A percentile compares a stretch with the other conserved stretches of the same genome.
Evolutionary conservation across 2,329 filamentous ascomycete species (phyloP).

Genomic region (Colletotrichum higginsianum): DNA sequence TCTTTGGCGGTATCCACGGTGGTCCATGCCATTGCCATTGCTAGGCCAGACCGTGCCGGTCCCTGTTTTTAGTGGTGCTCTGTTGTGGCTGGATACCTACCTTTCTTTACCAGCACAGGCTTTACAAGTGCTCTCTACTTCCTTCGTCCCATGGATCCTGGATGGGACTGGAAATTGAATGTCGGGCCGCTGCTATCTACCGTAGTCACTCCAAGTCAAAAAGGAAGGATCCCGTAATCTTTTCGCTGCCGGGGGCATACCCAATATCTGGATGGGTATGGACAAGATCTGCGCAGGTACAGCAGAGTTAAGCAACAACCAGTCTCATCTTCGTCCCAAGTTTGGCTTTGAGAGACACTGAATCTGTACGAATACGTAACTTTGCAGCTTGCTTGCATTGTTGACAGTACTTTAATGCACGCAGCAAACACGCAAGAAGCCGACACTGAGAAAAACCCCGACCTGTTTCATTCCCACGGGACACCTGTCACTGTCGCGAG

Average conservation of each 20-base stretch:
- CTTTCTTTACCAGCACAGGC: background rate
- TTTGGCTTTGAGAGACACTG: background rate
- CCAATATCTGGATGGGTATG: background rate
- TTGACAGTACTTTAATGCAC: slow-evolving; percentile 36
- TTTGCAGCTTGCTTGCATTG: slow-evolving; percentile 37
- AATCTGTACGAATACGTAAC: slow-evolving; percentile 9
- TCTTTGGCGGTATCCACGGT: slow-evolving; percentile 10
- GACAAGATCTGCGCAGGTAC: slow-evolving; percentile 1
- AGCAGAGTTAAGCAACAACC: slow-evolving; percentile 14
- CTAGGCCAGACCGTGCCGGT: slow-evolving; percentile 12
- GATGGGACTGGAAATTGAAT: slow-evolving; percentile 38
- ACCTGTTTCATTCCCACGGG: slow-evolving; percentile 28
- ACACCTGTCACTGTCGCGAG: slow-evolving; percentile 31
- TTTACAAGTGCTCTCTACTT: background rate
- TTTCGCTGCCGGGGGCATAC: background rate
- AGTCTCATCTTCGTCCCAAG: slow-evolving; percentile 39
- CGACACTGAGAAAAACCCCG: background rate
- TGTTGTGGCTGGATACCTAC: too few relatives aligned
- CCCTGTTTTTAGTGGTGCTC: background rate
- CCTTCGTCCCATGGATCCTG: slow-evolving; percentile 34
- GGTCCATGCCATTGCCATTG: slow-evolving; percentile 12
- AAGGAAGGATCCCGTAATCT: background rate
- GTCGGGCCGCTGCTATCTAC: slow-evolving; percentile 21
- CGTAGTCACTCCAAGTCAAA: slow-evolving; percentile 10
- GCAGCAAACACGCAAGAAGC: slow-evolving; percentile 11